phyloP scores from a whole-genome alignment of 139 green algal species.

The Pseudopediastrum boryanum region DNA sequence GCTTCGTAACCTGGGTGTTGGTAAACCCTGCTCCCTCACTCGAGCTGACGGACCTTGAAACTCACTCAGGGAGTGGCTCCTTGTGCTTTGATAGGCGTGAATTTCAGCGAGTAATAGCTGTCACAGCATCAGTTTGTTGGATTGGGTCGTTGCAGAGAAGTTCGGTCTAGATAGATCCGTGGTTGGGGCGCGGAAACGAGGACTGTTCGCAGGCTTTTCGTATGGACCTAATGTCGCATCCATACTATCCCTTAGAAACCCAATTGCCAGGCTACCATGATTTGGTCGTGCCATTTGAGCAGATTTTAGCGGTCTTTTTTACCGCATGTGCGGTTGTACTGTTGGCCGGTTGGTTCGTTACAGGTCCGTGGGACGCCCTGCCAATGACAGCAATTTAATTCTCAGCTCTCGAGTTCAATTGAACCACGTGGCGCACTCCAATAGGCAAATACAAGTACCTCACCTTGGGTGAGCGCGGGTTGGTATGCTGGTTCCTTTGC shows the following conservation, averaged over 20 bases:
- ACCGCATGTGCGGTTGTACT: slow-evolving; percentile 47
- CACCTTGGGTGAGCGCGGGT: slow-evolving; percentile 46
- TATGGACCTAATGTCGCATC: too few relatives aligned
- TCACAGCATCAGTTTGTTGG: too few relatives aligned
- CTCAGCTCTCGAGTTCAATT: not conserved
- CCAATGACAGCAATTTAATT: not conserved
- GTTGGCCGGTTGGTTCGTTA: slow-evolving; percentile 42
- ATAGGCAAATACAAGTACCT: slow-evolving; percentile 55
- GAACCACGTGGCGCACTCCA: not conserved
- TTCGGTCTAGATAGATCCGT: too few relatives aligned
- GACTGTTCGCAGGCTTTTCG: too few relatives aligned
- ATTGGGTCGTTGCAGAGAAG: too few relatives aligned
- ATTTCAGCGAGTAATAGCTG: too few relatives aligned
- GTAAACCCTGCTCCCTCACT: too few relatives aligned
- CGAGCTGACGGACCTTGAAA: too few relatives aligned
- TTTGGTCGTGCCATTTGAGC: slow-evolving; percentile 53
- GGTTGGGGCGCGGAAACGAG: too few relatives aligned
- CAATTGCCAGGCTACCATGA: slow-evolving; percentile 68
- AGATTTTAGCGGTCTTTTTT: slow-evolving; percentile 80
- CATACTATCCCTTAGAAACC: slow-evolving; percentile 72
- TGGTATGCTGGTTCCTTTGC: slow-evolving; percentile 71
- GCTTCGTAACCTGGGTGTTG: too few relatives aligned
- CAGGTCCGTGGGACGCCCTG: slow-evolving; percentile 45
- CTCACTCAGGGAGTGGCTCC: too few relatives aligned
- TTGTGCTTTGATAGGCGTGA: too few relatives aligned